Evolutionary conservation across 2,329 filamentous ascomycete genomes (phyloP), one percentile per base, ranked within the genome.

Genomic region (Sarocladium strictum): DNA sequence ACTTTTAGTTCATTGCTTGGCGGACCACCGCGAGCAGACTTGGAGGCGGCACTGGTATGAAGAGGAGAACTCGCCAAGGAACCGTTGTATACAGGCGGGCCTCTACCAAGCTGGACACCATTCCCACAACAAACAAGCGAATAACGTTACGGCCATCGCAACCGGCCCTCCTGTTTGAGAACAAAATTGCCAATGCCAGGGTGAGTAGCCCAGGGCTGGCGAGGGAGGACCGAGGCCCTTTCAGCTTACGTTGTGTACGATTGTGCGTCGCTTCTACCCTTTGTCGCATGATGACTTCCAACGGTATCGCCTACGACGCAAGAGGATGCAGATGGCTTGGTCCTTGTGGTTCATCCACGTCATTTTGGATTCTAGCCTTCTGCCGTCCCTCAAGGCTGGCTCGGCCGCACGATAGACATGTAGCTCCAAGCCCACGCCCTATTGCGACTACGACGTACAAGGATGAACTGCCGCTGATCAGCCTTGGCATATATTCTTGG

Each of bases 381-480:
- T 21, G 38, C 38, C 19, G n/a, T 43, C 7, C 35, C 17, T 51
- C 26, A 19, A 4, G 7, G 10, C 7, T 7, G 27, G n/a, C 15
- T 21, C 17, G 47, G 27, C 19, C n/a, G 15, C 23, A 32, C 29
- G 23, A 4, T 43, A 17, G 38, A 7, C 38, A n/a, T 7, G 23
- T 43, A 9, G 7, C 19, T 43, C n/a, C 38, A 43, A 43, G 38
- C 38, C 38, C 38, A 43, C 21, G 38, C 38, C 38, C 38, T 43
- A 43, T 43, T n/a, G 15, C 15, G 3, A 32, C 43, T 49, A 49
- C 17, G 47, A 51, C 47, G 35, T 51, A 33, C 23, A 21, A 26
- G 35, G 27, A 33, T 33, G 27, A 51, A 51, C 27, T 51, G 23
- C 47, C 47, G 47, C 47, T 35, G 47, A 51, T 51, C 47, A 51